Evolutionary conservation across 73 alveolate genomes (phyloP).

Genomic region (Tetrahymena thermophila): DNA sequence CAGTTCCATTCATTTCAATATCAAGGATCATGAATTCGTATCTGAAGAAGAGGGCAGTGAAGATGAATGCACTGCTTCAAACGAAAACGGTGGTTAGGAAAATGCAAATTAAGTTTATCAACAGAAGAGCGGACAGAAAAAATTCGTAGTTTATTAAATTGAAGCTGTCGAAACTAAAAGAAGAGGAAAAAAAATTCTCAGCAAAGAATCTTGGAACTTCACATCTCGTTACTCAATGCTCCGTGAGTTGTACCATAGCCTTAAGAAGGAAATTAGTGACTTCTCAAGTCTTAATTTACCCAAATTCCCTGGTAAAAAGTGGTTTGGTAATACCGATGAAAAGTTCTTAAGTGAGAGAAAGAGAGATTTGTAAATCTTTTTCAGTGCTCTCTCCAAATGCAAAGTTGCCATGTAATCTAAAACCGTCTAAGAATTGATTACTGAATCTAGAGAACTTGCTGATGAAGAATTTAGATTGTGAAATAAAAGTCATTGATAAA

Average conservation of each 20-base stretch:
- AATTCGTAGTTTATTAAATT: background rate
- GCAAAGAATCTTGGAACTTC: background rate
- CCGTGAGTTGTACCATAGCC: background rate
- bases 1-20: background rate
- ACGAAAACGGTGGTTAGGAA: background rate
- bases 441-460: background rate
- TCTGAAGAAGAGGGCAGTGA: background rate
- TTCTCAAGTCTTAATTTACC: background rate
- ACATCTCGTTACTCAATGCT: background rate
- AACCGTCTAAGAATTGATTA: background rate
- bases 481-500: background rate
- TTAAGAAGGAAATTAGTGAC: background rate
- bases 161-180: background rate
- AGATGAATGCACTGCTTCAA: background rate
- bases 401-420: background rate
- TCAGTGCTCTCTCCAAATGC: background rate
- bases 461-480: background rate
- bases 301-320: background rate
- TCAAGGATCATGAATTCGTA: background rate
- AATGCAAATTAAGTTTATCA: background rate
- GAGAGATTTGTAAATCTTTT: background rate
- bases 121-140: background rate
- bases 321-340: background rate
- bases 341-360: background rate
- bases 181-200: background rate